A percentile compares a stretch with the other conserved stretches of the same genome.
Conservation (phyloP, 2,329 filamentous ascomycete species). For the Fusarium decemcellulare region DNA sequence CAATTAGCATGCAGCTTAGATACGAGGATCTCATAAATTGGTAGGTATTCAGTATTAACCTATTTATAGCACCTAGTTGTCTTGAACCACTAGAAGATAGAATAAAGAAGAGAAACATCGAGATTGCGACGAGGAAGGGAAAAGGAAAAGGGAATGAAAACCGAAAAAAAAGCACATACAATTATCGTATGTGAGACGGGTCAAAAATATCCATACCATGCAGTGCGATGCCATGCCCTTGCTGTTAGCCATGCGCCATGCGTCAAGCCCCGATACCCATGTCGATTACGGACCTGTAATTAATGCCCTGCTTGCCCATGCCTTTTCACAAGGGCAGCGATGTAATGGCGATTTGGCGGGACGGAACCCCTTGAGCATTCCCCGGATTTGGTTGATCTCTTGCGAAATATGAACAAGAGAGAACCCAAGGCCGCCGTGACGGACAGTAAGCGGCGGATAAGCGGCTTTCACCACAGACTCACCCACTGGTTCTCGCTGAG, state of each 20-base stretch:
- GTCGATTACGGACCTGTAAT: conserved; percentile 26
- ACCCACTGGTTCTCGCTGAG: too few relatives aligned
- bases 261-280: conserved; percentile 39
- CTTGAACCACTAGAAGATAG: too few relatives aligned
- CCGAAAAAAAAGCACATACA: background rate
- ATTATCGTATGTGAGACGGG: conserved; percentile 4
- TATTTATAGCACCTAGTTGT: too few relatives aligned
- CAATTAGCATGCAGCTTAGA: conserved; percentile 21
- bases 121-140: background rate
- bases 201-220: conserved; percentile 17
- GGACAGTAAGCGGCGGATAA: conserved; percentile 24
- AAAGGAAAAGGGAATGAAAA: too few relatives aligned
- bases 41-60: too few relatives aligned
- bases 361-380: conserved; percentile 41
- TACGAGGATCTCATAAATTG: conserved; percentile 23
- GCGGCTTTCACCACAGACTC: background rate
- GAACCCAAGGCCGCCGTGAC: conserved; percentile 4
- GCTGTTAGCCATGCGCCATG: conserved; percentile 18
- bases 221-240: conserved; percentile 9
- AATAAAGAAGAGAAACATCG: background rate
- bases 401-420: conserved; percentile 1
- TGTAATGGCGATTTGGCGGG: conserved; percentile 1
- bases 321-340: conserved; percentile 24
- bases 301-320: conserved; percentile 22
- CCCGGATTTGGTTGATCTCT: conserved; percentile 41